Evolutionary conservation across 2,329 filamentous ascomycete genomes (phyloP).

Genomic region (Cordyceps javanica): DNA sequence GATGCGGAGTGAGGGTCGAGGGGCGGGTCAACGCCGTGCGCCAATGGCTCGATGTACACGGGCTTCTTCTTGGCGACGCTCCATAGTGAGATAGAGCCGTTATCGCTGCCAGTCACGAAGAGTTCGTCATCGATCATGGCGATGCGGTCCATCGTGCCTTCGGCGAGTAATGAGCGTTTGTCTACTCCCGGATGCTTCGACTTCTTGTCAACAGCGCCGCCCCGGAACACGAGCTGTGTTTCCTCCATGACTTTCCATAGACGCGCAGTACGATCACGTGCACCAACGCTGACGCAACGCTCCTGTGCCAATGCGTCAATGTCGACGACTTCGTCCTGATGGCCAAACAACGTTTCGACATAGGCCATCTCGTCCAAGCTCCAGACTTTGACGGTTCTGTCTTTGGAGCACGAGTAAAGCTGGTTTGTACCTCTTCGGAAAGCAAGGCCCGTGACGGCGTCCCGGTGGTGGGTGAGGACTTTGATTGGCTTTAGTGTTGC

Average conservation of each 20-base stretch:
- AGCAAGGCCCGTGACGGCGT: conserved; percentile 74
- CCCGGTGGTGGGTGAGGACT: conserved; percentile 87
- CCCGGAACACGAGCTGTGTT: conserved; percentile 89
- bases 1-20: conserved; percentile 63
- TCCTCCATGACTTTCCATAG: conserved; percentile 97
- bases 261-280: conserved; percentile 82
- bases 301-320: conserved; percentile 79
- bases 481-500: conserved; percentile 70
- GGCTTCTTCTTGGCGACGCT: conserved; percentile 92
- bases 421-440: conserved; percentile 88
- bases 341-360: conserved; percentile 91
- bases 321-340: conserved; percentile 85
- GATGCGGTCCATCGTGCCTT: conserved; percentile 88
- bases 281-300: conserved; percentile 84
- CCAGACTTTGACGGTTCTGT: conserved; percentile 94
- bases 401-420: conserved; percentile 82
- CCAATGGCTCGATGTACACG: conserved; percentile 68
- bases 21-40: conserved; percentile 77
- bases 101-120: conserved; percentile 92
- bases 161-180: conserved; percentile 50
- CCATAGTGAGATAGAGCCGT: conserved; percentile 82
- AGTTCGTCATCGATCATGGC: conserved; percentile 82
- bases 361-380: conserved; percentile 88
- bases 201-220: conserved; percentile 61
- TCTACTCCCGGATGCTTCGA: conserved; percentile 35